Evolutionary conservation across 179 eudicot genomes (phyloP), one percentile per base, ranked within the genome.

Genomic region (Camellia oleifera): DNA sequence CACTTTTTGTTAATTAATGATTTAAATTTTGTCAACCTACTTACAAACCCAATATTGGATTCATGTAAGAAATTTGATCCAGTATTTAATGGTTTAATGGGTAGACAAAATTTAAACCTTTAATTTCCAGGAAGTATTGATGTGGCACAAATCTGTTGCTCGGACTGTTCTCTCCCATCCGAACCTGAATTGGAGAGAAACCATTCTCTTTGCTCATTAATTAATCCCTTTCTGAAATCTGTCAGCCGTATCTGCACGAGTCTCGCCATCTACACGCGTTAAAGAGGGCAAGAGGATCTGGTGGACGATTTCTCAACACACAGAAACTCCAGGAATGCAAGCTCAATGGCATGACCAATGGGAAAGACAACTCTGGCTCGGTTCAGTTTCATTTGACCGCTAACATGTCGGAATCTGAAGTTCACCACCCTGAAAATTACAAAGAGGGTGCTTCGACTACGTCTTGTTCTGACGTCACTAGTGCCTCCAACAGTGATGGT

Each of bases 181-280:
- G 40, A 32, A 32, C 40, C 40, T 32, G 40, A 32, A 32, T 32
- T 32, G 40, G 40, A 32, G 40, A 32, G 40, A 32, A 32, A 32
- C 40, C 40, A 32, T 32, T 32, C 40, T 32, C 40, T 1, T 32
- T 32, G 40, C 40, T 32, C 40, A 32, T 58, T 69, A 57, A 54
- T 53, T 15, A 54, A 6, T 40, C 4, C 32, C 23, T 4, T 74
- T 23, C 40, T 12, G 58, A 56, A 85, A 68, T 60, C 18, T 14
- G 60, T 11, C 78, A 93, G 97, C 93, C 97, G 48, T 93, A 93
- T 83, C 94, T 92, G 54, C 97, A 93, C 40, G 97, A 93, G 78
- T 93, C 97, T 18, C 91, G 97, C 15, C 95, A 91, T 84, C 88
- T 77, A 32, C 97, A 93, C 73, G 97, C 97, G 2, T 60, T 92